phyloP scores from a whole-genome alignment of 2,329 filamentous ascomycete species.

The Hymenoscyphus salicellus region DNA sequence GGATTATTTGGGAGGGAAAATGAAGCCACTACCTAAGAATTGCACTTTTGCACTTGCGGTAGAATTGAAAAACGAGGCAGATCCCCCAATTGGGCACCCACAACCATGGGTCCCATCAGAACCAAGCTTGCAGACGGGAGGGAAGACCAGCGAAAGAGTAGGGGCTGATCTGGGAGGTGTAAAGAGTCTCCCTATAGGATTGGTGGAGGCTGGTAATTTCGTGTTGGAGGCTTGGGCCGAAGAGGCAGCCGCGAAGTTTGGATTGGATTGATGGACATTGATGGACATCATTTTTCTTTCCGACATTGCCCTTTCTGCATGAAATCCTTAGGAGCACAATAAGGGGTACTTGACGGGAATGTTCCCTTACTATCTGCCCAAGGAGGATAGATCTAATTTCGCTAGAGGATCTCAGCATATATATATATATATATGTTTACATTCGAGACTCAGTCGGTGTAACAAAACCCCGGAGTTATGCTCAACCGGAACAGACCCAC shows the following conservation, averaged over 20 bases:
- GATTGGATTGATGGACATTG: neutral
- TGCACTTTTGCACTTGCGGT: conserved; percentile 77
- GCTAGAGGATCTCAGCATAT: no score
- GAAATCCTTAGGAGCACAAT: no score
- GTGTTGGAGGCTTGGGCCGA: conserved; percentile 69
- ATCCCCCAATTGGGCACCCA: conserved; percentile 58
- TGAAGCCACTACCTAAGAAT: conserved; percentile 56
- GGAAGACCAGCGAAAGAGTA: conserved; percentile 31
- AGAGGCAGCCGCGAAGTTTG: conserved; percentile 45
- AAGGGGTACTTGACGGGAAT: no score
- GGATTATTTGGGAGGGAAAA: conserved; percentile 55
- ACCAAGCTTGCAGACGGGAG: conserved; percentile 38
- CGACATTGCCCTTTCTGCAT: no score
- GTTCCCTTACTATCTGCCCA: no score
- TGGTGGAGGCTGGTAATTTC: conserved; percentile 63
- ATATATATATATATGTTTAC: no score
- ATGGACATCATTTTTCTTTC: neutral
- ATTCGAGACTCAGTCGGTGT: no score
- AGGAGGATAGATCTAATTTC: no score
- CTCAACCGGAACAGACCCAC: no score
- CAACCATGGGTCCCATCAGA: conserved; percentile 60
- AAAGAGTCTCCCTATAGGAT: conserved; percentile 58
- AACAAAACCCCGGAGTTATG: no score
- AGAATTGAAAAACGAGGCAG: conserved; percentile 62
- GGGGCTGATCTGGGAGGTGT: conserved; percentile 47